These are phyloP conservation scores for Ambrosiella xylebori DNA, from an alignment of 2,329 filamentous ascomycete genomes.

Conservation along the genomic window DNA sequence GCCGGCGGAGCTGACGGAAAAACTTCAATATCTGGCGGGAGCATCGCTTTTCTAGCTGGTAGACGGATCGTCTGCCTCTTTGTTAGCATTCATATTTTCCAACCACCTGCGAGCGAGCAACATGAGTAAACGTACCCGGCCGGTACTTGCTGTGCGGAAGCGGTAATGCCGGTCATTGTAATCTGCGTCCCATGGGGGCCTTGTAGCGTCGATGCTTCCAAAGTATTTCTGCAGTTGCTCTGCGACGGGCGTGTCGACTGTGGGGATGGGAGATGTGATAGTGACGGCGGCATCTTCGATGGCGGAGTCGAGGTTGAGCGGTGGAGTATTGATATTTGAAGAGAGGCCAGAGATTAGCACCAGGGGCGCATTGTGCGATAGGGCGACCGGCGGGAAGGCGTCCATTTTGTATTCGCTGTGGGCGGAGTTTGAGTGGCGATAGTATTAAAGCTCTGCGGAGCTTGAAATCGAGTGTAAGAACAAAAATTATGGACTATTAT, in stretches of 20 bases:
- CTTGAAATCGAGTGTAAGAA: background rate
- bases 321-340: conserved; percentile 12
- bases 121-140: conserved; percentile 50
- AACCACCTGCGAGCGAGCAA: conserved; percentile 6
- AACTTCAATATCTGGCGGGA: conserved; percentile 33
- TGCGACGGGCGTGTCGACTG: conserved; percentile 47
- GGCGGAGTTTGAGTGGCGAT: background rate
- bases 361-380: conserved; percentile 75
- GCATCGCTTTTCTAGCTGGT: conserved; percentile 38
- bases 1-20: conserved; percentile 28
- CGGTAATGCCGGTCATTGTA: conserved; percentile 33
- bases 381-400: conserved; percentile 60
- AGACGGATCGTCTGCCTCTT: conserved; percentile 32
- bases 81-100: background rate
- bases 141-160: conserved; percentile 56
- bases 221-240: conserved; percentile 50
- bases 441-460: background rate
- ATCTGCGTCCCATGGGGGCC: conserved; percentile 49
- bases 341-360: conserved; percentile 63
- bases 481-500: background rate
- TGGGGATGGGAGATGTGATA: conserved; percentile 52
- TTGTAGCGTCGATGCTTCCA: conserved; percentile 43
- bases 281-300: conserved; percentile 5
- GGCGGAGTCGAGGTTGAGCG: background rate
- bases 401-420: conserved; percentile 42